phyloP scores from a whole-genome alignment of 805 yeast species.

The Wickerhamiella cacticola region DNA sequence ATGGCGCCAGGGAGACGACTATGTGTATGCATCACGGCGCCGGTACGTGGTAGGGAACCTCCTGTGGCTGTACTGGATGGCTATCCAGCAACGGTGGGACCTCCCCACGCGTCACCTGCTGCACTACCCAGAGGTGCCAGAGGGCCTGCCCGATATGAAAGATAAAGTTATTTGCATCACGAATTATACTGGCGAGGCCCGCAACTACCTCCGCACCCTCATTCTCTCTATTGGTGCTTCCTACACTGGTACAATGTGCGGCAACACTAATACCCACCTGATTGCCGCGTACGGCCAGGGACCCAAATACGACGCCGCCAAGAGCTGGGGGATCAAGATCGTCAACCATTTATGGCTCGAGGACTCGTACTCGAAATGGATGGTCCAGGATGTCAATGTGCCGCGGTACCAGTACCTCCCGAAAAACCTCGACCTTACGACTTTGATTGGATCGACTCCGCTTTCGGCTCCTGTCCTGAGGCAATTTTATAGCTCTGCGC shows the following conservation, averaged over 20 bases:
- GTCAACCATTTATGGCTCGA: conserved; percentile 86
- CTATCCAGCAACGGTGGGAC: conserved; percentile 43
- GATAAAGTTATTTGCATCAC: conserved; percentile 54
- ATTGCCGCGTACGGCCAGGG: conserved; percentile 60
- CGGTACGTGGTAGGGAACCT: conserved; percentile 48
- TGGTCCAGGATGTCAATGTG: conserved; percentile 34
- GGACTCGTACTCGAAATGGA: conserved; percentile 58
- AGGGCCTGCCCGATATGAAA: conserved; percentile 42
- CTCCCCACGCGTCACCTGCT: conserved; percentile 45
- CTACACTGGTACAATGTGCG: conserved; percentile 54
- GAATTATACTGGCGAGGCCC: conserved; percentile 74
- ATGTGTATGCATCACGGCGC: conserved; percentile 34
- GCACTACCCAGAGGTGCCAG: conserved; percentile 54
- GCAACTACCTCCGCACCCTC: conserved; percentile 55
- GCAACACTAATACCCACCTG: conserved; percentile 56
- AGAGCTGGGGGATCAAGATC: conserved; percentile 51
- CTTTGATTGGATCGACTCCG: conserved; percentile 42
- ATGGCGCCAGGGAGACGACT: conserved; percentile 48
- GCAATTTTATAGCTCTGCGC: conserved; percentile 28
- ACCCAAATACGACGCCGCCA: conserved; percentile 61
- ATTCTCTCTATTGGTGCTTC: conserved; percentile 61
- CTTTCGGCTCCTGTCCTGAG: conserved; percentile 35
- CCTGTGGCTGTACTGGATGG: conserved; percentile 63
- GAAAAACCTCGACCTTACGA: conserved; percentile 32
- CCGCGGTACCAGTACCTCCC: conserved; percentile 42